Evolutionary conservation across 2,329 filamentous ascomycete genomes (phyloP), one percentile per base, ranked within the genome.

Genomic region (Ilyonectria destructans): DNA sequence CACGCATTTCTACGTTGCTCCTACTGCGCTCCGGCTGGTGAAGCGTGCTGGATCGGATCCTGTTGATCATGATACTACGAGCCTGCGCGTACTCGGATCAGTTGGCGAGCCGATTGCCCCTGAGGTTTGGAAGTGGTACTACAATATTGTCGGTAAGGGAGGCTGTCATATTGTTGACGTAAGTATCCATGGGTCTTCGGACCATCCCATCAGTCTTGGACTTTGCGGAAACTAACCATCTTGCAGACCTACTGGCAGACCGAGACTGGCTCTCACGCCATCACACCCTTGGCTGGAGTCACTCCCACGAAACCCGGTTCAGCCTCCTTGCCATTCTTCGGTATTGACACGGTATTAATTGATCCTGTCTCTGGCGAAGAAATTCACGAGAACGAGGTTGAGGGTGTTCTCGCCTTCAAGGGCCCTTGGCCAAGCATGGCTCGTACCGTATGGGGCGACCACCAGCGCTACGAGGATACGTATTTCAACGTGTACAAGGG

Each of bases 81-180:
- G 94, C 77, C 88, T 99, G 69, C 90, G 96, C 80, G 92, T 98
- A 6, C 87, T 99, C 21, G 96, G 96, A 67, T 97, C 96, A 19
- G 96, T 99, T 65, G 96, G 96, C 74, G 96, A 99, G 85, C 96
- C 96, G 45, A 99, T 99, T 77, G 96, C 96, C 21, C 94, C 96
- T 21, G 96, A 99, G 82, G 93, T 99, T 67, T 99, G 96, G 96
- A 98, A 98, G 85, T 99, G 96, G 96, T 99, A 98, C 85, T 96
- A 95, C 81, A 95, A 98, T 82, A 89, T 93, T 74, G 95, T 99
- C 60, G 96, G 96, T 78, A 97, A 95, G 87, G 92, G 95, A 82
- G 91, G 97, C 82, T 92, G 94, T 56, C 96, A 99, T 79, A 88
- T 99, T 81, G 92, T 98, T 62, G 96, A 99, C 81, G 95, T 97